phyloP scores from a whole-genome alignment of 495 filamentous ascomycete genomes.

The Xylaria venustula region DNA sequence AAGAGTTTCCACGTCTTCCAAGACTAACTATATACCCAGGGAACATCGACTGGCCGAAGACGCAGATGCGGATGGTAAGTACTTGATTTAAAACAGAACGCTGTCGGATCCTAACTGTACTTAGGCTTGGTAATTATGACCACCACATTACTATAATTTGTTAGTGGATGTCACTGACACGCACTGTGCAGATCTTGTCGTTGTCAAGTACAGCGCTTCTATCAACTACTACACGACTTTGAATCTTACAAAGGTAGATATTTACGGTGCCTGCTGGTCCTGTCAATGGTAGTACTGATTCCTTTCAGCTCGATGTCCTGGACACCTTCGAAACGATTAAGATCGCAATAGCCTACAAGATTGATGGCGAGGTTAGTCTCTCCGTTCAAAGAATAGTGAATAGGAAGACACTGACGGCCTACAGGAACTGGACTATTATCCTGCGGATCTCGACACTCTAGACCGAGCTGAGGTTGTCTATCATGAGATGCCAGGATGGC shows the following conservation, averaged over 20 bases:
- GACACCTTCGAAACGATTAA: conserved; percentile 79
- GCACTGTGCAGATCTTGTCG: conserved; percentile 63
- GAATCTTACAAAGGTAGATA: conserved; percentile 69
- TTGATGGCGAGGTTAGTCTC: conserved; percentile 51
- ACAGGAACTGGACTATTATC: conserved; percentile 33
- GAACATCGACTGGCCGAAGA: conserved; percentile 77
- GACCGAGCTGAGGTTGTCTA: conserved; percentile 59
- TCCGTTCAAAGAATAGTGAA: conserved; percentile 68
- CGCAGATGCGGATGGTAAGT: conserved; percentile 76
- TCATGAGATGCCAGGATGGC: conserved; percentile 74
- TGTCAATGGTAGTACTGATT: background rate
- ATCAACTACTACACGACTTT: conserved; percentile 72
- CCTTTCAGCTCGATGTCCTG: conserved; percentile 65
- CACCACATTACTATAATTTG: too few species aligned
- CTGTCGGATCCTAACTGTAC: background rate
- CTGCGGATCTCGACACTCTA: conserved; percentile 29
- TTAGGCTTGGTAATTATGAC: background rate
- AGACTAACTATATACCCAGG: conserved; percentile 42
- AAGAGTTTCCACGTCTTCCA: background rate
- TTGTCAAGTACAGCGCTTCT: conserved; percentile 67
- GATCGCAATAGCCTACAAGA: conserved; percentile 70
- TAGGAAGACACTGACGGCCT: conserved; percentile 42
- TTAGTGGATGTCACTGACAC: background rate
- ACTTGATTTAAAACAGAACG: background rate
- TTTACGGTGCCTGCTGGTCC: background rate